phyloP scores from a whole-genome alignment of 2,329 filamentous ascomycete species.

The Hypomyces perniciosus region DNA sequence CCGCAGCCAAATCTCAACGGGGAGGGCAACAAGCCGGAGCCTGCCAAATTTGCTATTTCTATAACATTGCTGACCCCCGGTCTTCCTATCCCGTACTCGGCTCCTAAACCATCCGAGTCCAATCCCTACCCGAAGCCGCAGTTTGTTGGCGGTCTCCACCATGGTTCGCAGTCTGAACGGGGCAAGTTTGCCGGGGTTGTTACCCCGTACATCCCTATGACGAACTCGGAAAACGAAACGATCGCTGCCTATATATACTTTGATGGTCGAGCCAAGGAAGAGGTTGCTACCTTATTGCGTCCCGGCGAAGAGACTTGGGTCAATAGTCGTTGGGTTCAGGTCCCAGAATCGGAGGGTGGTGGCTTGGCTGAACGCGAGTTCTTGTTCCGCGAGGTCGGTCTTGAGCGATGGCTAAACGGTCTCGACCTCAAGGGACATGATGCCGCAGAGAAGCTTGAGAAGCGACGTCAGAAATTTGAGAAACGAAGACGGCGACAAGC shows the following conservation, averaged over 20 bases:
- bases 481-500: slow-evolving; percentile 61
- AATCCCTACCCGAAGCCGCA: slow-evolving; percentile 79
- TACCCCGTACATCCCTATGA: slow-evolving; percentile 85
- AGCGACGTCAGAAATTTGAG: slow-evolving; percentile 74
- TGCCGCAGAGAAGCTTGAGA: slow-evolving; percentile 82
- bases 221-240: slow-evolving; percentile 89
- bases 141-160: slow-evolving; percentile 64
- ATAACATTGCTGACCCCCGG: slow-evolving; percentile 90
- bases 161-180: slow-evolving; percentile 44
- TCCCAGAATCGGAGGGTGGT: slow-evolving; percentile 84
- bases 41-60: slow-evolving; percentile 95
- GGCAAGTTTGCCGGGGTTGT: slow-evolving; percentile 51
- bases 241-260: slow-evolving; percentile 99
- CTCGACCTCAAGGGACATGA: slow-evolving; percentile 92
- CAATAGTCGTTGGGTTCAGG: slow-evolving; percentile 94
- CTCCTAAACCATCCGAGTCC: slow-evolving; percentile 69
- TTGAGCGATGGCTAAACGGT: slow-evolving; percentile 95
- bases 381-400: slow-evolving; percentile 89
- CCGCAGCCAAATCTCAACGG: slow-evolving; percentile 68
- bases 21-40: slow-evolving; percentile 70
- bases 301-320: slow-evolving; percentile 98
- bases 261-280: slow-evolving; percentile 89
- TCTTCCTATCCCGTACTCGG: slow-evolving; percentile 86
- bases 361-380: slow-evolving; percentile 95
- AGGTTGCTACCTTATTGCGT: slow-evolving; percentile 87